These are phyloP conservation scores for Neoconidiobolus thromboides DNA, from an alignment of 371 early-diverging fungal genomes.

Conservation along the genomic window DNA sequence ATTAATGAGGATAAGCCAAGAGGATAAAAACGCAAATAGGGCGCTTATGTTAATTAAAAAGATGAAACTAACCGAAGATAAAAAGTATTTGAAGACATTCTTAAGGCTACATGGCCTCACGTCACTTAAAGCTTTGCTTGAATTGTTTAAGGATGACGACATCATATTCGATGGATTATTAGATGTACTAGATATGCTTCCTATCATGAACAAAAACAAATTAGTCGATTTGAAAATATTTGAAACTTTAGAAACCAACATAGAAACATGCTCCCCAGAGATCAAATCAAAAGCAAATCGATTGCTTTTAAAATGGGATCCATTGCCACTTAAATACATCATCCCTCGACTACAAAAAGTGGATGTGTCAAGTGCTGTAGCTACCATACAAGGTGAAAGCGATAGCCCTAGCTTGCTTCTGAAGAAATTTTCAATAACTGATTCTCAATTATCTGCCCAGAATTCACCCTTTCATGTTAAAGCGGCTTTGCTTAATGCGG, in stretches of 20 bases:
- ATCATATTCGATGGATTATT: not conserved
- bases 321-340: conserved; percentile 12
- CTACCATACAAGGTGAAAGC: not conserved
- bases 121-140: not conserved
- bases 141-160: not conserved
- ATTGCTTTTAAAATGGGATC: conserved; percentile 16
- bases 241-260: not conserved
- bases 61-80: conserved; percentile 8
- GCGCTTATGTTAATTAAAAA: conserved; percentile 25
- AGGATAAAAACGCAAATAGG: conserved; percentile 16
- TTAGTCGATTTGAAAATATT: not conserved
- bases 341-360: not conserved
- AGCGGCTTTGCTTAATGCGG: not conserved
- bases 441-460: not conserved
- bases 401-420: not conserved
- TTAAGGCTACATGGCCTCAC: conserved; percentile 7
- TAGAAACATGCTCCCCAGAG: not conserved
- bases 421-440: not conserved
- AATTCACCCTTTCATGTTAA: not conserved
- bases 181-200: not conserved
- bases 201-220: not conserved
- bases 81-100: not conserved
- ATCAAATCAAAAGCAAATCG: not conserved
- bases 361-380: not conserved
- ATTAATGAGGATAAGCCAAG: conserved; percentile 35